Evolutionary conservation across 2,329 filamentous ascomycete genomes (phyloP).

Genomic region (Lojkania enalia): DNA sequence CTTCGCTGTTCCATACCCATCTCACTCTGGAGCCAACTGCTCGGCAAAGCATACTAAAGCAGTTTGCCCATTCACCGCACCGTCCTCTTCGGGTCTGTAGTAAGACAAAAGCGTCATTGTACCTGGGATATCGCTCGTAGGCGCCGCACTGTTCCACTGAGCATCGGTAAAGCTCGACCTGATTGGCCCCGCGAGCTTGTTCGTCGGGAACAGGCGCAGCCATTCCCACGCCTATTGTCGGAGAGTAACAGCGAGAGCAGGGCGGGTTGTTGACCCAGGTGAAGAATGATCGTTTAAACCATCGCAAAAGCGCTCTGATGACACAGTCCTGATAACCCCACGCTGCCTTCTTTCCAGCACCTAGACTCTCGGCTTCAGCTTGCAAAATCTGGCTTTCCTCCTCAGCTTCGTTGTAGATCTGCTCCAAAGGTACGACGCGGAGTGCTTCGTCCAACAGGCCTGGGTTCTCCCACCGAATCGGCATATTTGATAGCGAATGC

Average conservation of each 20-base stretch:
- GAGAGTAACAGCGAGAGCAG: constrained; percentile 78
- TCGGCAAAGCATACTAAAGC: constrained; percentile 97
- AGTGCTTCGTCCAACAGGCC: constrained; percentile 91
- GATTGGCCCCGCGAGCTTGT: constrained; percentile 79
- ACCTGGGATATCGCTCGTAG: constrained; percentile 89
- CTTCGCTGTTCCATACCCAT: constrained; percentile 98
- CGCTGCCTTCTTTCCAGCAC: constrained; percentile 75
- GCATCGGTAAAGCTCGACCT: constrained; percentile 90
- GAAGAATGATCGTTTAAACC: constrained; percentile 96
- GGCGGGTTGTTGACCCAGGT: constrained; percentile 95
- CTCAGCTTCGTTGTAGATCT: constrained; percentile 91
- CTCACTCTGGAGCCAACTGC: constrained; percentile 87
- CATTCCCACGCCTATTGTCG: constrained; percentile 81
- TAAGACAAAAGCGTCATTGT: constrained; percentile 92
- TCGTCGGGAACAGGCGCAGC: constrained; percentile 86
- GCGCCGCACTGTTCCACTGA: constrained; percentile 73
- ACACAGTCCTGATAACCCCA: constrained; percentile 99
- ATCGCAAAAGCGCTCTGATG: constrained; percentile 83
- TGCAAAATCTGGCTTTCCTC: constrained; percentile 87
- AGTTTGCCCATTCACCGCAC: constrained; percentile 96
- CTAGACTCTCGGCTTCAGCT: constrained; percentile 86
- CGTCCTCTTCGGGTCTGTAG: constrained; percentile 84
- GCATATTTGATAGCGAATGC: constrained; percentile 82
- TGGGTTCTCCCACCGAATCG: constrained; percentile 94
- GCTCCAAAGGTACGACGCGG: constrained; percentile 80